phyloP scores from a whole-genome alignment of 2,329 filamentous ascomycete species.

The Fusarium clavum region DNA sequence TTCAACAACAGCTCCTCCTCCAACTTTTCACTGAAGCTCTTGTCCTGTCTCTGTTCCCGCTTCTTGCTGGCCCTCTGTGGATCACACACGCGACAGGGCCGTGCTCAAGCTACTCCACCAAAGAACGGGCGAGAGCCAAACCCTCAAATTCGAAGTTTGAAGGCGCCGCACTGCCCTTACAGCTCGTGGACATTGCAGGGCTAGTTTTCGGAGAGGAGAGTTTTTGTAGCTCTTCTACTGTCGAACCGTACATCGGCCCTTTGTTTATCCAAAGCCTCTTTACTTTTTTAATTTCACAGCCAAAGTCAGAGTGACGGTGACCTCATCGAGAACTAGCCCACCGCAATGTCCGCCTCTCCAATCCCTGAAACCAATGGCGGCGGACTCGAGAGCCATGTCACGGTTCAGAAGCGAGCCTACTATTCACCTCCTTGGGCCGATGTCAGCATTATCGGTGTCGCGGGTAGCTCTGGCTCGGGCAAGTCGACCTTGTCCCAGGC shows the following conservation, averaged over 20 bases:
- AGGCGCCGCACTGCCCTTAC: conserved; percentile 9
- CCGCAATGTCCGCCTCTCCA: conserved; percentile 36
- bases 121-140: conserved; percentile 34
- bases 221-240: conserved; percentile 7
- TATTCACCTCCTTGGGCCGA: conserved; percentile 97
- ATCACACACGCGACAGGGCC: conserved; percentile 40
- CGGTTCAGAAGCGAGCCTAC: conserved; percentile 71
- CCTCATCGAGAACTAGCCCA: conserved; percentile 39
- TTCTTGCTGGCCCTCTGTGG: conserved; percentile 37
- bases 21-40: conserved; percentile 28
- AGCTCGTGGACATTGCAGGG: conserved; percentile 41
- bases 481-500: conserved; percentile 95
- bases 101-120: conserved; percentile 42
- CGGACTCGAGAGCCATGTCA: conserved; percentile 56
- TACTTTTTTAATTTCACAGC: background rate
- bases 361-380: conserved; percentile 25
- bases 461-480: conserved; percentile 91
- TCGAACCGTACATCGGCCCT: background rate
- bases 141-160: conserved; percentile 34
- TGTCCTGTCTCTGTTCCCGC: conserved; percentile 20
- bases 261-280: background rate
- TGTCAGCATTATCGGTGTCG: conserved; percentile 95
- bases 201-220: conserved; percentile 34
- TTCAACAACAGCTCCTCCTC: background rate
- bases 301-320: conserved; percentile 14